These are phyloP conservation scores for Centaurea solstitialis DNA, from an alignment of 129 eudicot species.

Conservation along the genomic window DNA sequence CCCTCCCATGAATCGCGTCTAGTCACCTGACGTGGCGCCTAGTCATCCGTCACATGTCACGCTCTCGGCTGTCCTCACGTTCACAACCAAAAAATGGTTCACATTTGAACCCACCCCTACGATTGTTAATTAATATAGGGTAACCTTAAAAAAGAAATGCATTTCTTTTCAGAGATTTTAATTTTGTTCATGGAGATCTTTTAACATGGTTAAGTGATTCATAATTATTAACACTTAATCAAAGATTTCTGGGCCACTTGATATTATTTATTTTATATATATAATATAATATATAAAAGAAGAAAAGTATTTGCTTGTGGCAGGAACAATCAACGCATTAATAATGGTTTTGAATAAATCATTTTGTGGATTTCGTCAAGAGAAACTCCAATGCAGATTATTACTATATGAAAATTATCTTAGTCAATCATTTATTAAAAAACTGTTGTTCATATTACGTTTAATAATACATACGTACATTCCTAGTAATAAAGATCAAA, in stretches of 20 bases:
- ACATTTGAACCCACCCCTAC: no score
- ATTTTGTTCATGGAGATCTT: no score
- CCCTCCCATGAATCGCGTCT: no score
- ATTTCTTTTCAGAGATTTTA: no score
- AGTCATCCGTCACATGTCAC: no score
- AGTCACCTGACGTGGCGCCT: no score
- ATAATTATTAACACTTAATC: background rate
- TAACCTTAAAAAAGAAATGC: no score
- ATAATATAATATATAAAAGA: background rate
- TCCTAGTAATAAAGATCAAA: background rate
- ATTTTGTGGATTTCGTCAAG: background rate
- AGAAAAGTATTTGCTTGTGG: slow-evolving; percentile 27
- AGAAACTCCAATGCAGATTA: background rate
- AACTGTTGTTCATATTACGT: background rate
- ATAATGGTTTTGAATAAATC: background rate
- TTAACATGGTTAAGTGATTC: background rate
- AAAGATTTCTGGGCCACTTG: background rate
- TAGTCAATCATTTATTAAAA: background rate
- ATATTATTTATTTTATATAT: background rate
- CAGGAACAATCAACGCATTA: slow-evolving; percentile 13
- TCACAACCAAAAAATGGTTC: no score
- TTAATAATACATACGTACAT: background rate
- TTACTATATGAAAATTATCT: background rate
- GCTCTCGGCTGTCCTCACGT: no score
- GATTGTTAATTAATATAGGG: no score